Evolutionary conservation across 345 rosid genomes (phyloP).

Genomic region (Sonneratia caseolaris): DNA sequence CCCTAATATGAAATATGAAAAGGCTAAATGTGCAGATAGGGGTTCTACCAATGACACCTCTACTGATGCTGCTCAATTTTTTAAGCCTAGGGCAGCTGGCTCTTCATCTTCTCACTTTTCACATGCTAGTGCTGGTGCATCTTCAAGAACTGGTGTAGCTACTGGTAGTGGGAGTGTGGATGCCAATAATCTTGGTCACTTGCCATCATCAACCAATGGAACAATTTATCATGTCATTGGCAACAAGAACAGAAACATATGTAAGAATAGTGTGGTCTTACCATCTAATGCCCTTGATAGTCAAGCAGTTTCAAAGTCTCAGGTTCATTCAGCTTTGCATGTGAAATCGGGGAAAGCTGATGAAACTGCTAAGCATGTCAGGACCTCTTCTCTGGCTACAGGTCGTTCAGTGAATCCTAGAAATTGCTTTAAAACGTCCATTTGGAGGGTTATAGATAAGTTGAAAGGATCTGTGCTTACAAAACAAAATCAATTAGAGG

Average conservation of each 20-base stretch:
- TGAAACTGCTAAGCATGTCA: slow-evolving; percentile 4
- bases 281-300: slow-evolving; percentile 3
- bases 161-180: background rate
- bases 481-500: slow-evolving; percentile 6
- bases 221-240: background rate
- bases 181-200: background rate
- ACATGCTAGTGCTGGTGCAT: background rate
- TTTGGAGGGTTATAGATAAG: slow-evolving; percentile 32
- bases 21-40: background rate
- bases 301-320: slow-evolving; percentile 1
- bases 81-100: slow-evolving; percentile 4
- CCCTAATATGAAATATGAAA: background rate
- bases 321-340: slow-evolving; percentile 7
- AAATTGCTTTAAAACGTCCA: slow-evolving; percentile 31
- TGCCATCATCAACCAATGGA: slow-evolving; percentile 2
- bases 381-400: slow-evolving; percentile 9
- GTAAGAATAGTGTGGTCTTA: background rate
- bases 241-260: background rate
- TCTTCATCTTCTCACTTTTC: slow-evolving; percentile 4
- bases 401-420: slow-evolving; percentile 13
- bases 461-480: slow-evolving; percentile 28
- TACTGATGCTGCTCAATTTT: background rate
- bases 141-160: background rate
- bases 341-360: slow-evolving; percentile 12
- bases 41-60: background rate